These are phyloP conservation scores for Serendipita sp. DNA, from an alignment of 768 basidiomycete genomes.

Conservation along the genomic window DNA sequence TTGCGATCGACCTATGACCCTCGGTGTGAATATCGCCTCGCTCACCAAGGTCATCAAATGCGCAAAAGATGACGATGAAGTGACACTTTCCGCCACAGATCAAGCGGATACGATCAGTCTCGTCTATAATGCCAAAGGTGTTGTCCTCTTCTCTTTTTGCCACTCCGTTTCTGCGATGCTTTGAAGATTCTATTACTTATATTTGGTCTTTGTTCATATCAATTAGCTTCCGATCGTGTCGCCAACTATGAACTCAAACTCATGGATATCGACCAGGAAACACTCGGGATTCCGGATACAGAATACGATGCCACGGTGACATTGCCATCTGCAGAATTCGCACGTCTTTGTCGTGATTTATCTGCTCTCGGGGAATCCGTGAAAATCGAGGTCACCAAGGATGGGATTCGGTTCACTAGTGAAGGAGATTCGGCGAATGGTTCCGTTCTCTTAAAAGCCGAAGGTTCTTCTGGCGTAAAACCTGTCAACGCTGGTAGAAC, in stretches of 20 bases:
- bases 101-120: slow-evolving; percentile 79
- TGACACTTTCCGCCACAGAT: slow-evolving; percentile 80
- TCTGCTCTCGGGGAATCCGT: slow-evolving; percentile 83
- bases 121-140: slow-evolving; percentile 80
- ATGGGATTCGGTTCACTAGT: slow-evolving; percentile 80
- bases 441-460: slow-evolving; percentile 60
- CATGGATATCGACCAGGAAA: slow-evolving; percentile 97
- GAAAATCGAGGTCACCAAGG: slow-evolving; percentile 88
- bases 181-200: not conserved
- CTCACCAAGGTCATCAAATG: slow-evolving; percentile 94
- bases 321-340: slow-evolving; percentile 74
- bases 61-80: slow-evolving; percentile 88
- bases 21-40: slow-evolving; percentile 73
- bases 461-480: slow-evolving; percentile 30
- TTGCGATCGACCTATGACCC: slow-evolving; percentile 87
- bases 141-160: slow-evolving; percentile 4
- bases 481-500: slow-evolving; percentile 16
- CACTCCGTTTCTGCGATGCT: not conserved
- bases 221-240: slow-evolving; percentile 71
- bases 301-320: slow-evolving; percentile 88
- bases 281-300: slow-evolving; percentile 89
- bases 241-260: slow-evolving; percentile 99
- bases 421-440: slow-evolving; percentile 95
- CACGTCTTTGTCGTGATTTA: slow-evolving; percentile 85
- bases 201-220: not conserved